Evolutionary conservation across 257 asterid genomes (phyloP).

Genomic region (Echium plantagineum): DNA sequence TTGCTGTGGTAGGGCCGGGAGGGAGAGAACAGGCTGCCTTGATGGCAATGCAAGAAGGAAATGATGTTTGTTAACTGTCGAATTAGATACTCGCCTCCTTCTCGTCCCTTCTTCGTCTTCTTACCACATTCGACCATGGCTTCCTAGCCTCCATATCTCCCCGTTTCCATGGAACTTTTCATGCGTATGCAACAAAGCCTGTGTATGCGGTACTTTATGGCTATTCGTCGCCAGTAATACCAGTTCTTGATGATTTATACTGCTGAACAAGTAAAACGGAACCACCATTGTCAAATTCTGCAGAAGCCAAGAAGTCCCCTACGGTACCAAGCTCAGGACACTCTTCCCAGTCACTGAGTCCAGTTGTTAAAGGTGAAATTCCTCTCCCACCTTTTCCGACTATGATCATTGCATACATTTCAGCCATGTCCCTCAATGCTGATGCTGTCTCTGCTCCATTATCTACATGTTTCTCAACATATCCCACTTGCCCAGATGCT

Average conservation of each 20-base stretch:
- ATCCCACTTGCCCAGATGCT: conserved; percentile 83
- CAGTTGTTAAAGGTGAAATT: conserved; percentile 51
- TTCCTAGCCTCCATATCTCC: not conserved
- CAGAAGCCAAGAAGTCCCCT: conserved; percentile 92
- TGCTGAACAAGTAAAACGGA: conserved; percentile 88
- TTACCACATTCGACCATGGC: not conserved
- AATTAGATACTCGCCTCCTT: too few species aligned
- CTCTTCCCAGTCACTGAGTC: conserved; percentile 99
- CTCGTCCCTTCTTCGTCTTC: not conserved
- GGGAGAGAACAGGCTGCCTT: too few species aligned
- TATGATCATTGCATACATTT: conserved; percentile 83
- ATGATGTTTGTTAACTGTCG: too few species aligned
- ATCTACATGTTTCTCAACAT: conserved; percentile 76
- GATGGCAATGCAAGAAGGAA: too few species aligned
- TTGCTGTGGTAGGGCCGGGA: too few species aligned
- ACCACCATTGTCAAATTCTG: conserved; percentile 81
- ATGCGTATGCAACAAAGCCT: not conserved
- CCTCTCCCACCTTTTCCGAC: conserved; percentile 83
- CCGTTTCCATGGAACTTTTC: not conserved
- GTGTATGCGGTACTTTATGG: not conserved
- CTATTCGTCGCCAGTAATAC: conserved; percentile 23
- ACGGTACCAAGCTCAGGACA: conserved; percentile 96
- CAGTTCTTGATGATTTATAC: conserved; percentile 35
- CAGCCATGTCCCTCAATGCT: conserved; percentile 82
- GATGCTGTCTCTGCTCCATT: conserved; percentile 69